Conservation (phyloP, 345 rosid genomes). For the Corchorus capsularis region DNA sequence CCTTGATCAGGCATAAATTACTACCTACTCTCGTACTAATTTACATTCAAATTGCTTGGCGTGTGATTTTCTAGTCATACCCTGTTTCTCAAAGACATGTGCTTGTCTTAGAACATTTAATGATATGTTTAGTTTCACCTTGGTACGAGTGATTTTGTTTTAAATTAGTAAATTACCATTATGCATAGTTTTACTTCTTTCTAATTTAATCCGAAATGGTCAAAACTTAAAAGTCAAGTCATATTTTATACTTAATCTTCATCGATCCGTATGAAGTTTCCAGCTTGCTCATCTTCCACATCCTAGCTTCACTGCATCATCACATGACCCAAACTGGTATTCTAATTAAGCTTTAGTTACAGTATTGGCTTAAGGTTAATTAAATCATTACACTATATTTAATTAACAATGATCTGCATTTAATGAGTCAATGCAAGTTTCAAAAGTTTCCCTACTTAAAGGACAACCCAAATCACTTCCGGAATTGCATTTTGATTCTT, state of each 20-base stretch:
- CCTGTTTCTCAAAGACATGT: no score
- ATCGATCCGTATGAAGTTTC: neutral
- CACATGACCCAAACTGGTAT: neutral
- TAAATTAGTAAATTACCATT: no score
- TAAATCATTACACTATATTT: neutral
- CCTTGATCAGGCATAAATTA: no score
- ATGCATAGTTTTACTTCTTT: no score
- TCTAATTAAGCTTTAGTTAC: neutral
- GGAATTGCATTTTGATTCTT: neutral
- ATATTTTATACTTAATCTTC: constrained; percentile 1
- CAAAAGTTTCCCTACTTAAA: neutral
- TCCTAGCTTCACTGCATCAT: neutral
- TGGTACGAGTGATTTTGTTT: no score
- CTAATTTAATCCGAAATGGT: no score
- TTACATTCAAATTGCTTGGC: no score
- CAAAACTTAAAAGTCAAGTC: neutral
- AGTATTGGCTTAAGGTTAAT: constrained; percentile 16
- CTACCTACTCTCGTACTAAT: no score
- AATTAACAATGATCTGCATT: neutral
- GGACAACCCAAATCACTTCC: constrained; percentile 9
- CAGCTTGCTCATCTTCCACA: neutral
- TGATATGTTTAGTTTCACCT: no score
- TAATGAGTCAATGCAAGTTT: neutral
- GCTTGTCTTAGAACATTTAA: no score
- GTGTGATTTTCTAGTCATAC: no score